Conservation (phyloP, 192 early-diverging fungal genomes). For the Physocladia obscura region DNA sequence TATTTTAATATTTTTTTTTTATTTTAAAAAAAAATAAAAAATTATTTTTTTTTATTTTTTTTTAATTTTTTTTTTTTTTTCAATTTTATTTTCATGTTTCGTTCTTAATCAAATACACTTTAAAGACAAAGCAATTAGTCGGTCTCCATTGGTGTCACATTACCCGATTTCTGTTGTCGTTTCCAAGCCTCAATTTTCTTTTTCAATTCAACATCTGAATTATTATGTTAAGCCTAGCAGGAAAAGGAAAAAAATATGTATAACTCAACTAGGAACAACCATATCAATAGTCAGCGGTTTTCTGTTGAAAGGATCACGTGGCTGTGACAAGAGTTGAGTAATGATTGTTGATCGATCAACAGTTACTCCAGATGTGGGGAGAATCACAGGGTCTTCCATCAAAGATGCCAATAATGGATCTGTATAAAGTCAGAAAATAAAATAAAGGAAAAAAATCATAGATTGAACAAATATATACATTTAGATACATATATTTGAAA, state of each 20-base stretch:
- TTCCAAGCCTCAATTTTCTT: slow-evolving; percentile 51
- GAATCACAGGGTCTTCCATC: slow-evolving; percentile 90
- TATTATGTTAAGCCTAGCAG: neutral
- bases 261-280: slow-evolving; percentile 72
- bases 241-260: neutral
- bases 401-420: slow-evolving; percentile 83
- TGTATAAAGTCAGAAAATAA: slow-evolving; percentile 23
- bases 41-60: neutral
- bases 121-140: neutral
- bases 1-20: no score
- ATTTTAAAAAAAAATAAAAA: neutral
- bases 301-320: slow-evolving; percentile 92
- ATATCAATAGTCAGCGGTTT: slow-evolving; percentile 81
- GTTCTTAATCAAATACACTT: neutral
- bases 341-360: slow-evolving; percentile 90
- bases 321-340: slow-evolving; percentile 82
- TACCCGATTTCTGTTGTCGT: slow-evolving; percentile 21
- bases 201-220: slow-evolving; percentile 57
- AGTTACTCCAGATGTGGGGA: slow-evolving; percentile 77
- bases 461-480: neutral
- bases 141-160: slow-evolving; percentile 22
- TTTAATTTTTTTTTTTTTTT: neutral
- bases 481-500: neutral
- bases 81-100: neutral
- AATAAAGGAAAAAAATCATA: slow-evolving; percentile 2